A percentile compares a stretch with the other conserved stretches of the same genome.
These are phyloP conservation scores for Phragmites australis DNA, from an alignment of 176 grass and related monocot genomes.

Conservation along the genomic window DNA sequence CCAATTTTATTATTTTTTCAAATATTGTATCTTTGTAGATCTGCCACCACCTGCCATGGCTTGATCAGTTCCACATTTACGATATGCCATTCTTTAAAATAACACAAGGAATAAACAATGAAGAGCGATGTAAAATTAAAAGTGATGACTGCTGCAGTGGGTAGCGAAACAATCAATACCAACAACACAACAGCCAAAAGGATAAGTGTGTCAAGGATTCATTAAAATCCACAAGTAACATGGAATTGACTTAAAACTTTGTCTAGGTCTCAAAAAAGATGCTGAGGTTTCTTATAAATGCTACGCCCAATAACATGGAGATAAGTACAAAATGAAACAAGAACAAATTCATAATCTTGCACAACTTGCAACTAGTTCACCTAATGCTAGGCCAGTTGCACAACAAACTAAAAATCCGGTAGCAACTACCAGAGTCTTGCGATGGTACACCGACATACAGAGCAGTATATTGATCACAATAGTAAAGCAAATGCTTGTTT, in stretches of 20 bases:
- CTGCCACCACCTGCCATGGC: slow-evolving; percentile 94
- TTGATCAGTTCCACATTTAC: slow-evolving; percentile 73
- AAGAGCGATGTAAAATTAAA: slow-evolving; percentile 23
- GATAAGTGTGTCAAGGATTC: not conserved
- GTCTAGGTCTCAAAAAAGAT: slow-evolving; percentile 16
- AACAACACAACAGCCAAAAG: not conserved
- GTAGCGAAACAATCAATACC: slow-evolving; percentile 7
- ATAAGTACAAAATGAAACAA: slow-evolving; percentile 5
- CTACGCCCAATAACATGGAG: not conserved
- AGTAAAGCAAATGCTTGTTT: not conserved
- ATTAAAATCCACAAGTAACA: not conserved
- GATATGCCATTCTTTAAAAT: slow-evolving; percentile 3
- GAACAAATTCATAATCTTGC: slow-evolving; percentile 3
- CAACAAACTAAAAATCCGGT: not conserved
- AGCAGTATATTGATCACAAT: slow-evolving; percentile 3
- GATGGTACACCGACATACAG: not conserved
- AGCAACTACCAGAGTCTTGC: not conserved
- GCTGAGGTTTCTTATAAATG: not conserved
- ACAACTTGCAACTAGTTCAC: not conserved
- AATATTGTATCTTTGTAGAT: slow-evolving; percentile 74
- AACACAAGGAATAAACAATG: not conserved
- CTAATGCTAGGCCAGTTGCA: not conserved
- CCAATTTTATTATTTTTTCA: slow-evolving; percentile 74
- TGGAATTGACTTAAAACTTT: not conserved
- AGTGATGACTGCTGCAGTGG: not conserved